A percentile compares a stretch with the other conserved stretches of the same genome.
Conservation (phyloP, 805 yeast genomes). For the Brettanomyces nanus region DNA sequence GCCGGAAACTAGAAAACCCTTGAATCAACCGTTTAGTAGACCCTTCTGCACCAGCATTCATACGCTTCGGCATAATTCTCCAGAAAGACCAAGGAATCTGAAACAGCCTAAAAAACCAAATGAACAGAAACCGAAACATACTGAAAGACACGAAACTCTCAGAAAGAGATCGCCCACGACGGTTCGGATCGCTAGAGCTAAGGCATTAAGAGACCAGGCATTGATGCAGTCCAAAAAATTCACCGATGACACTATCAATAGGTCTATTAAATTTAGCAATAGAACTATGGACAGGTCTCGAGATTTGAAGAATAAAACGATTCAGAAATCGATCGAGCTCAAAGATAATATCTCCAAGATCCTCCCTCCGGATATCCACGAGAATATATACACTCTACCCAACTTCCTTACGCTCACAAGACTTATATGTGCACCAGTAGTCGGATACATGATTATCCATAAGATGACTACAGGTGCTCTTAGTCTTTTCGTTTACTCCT, state of each 20-base stretch:
- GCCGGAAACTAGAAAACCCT: too few species aligned
- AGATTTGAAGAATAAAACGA: conserved; percentile 11
- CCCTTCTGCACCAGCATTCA: too few species aligned
- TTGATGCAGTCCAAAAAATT: conserved; percentile 1
- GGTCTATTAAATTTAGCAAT: conserved; percentile 11
- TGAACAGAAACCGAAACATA: too few species aligned
- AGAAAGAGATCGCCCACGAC: too few species aligned
- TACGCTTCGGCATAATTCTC: too few species aligned
- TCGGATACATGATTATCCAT: conserved; percentile 69
- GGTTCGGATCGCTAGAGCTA: too few species aligned
- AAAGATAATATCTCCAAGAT: conserved; percentile 24
- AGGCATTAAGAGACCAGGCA: conserved; percentile 6
- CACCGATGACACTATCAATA: conserved; percentile 5
- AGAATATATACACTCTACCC: conserved; percentile 75
- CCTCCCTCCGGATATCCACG: conserved; percentile 32
- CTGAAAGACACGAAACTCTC: too few species aligned
- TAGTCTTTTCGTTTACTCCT: conserved; percentile 71
- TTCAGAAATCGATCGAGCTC: conserved; percentile 11
- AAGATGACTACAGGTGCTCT: conserved; percentile 60
- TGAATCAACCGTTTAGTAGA: too few species aligned
- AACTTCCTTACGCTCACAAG: conserved; percentile 77
- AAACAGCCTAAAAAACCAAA: too few species aligned
- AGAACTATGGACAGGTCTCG: conserved; percentile 15
- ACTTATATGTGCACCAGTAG: conserved; percentile 71
- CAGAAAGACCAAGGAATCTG: too few species aligned